Percentiles rank a stretch among this genome's conserved stretches.
These are phyloP conservation scores for Leishmania tropica DNA, from an alignment of 208 protist genomes.

Conservation along the genomic window DNA sequence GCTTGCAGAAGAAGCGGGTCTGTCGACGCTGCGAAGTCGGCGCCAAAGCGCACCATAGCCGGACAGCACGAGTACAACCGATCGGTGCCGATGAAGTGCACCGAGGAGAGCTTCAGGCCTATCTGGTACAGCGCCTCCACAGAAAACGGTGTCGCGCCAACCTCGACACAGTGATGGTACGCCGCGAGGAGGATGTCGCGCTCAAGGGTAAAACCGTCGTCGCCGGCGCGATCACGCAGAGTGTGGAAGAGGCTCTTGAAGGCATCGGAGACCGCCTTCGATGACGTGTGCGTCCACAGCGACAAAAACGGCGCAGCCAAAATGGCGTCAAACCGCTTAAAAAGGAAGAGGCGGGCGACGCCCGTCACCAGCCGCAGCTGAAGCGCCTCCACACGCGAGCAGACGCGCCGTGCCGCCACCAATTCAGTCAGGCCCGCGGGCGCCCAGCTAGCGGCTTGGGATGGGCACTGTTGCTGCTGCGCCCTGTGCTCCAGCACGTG, in stretches of 20 bases:
- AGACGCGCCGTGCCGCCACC: conserved; percentile 37
- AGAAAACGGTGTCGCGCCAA: conserved; percentile 59
- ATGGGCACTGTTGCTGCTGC: conserved; percentile 7
- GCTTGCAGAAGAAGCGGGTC: conserved; percentile 77
- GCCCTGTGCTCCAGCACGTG: conserved; percentile 31
- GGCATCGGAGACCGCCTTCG: conserved; percentile 73
- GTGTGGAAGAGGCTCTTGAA: conserved; percentile 83
- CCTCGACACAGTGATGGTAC: conserved; percentile 65
- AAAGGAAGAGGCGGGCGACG: conserved; percentile 64
- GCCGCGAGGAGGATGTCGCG: conserved; percentile 66
- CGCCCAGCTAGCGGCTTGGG: conserved; percentile 5
- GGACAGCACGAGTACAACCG: conserved; percentile 68
- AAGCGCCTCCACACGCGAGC: conserved; percentile 53
- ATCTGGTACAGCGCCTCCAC: conserved; percentile 73
- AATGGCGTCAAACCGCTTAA: conserved; percentile 50
- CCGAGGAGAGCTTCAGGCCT: conserved; percentile 73
- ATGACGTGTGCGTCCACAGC: conserved; percentile 67
- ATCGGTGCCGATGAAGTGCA: conserved; percentile 82
- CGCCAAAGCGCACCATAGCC: conserved; percentile 69
- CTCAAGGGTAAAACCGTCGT: conserved; percentile 65
- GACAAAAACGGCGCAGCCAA: conserved; percentile 61
- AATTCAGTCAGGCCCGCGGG: conserved; percentile 26
- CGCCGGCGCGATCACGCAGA: conserved; percentile 64
- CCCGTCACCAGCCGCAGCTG: conserved; percentile 66
- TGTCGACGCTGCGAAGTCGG: conserved; percentile 67